Percentiles rank a stretch among this genome's conserved stretches.
phyloP scores from a whole-genome alignment of 2,329 filamentous ascomycete species.

The Penicillium sp. region DNA sequence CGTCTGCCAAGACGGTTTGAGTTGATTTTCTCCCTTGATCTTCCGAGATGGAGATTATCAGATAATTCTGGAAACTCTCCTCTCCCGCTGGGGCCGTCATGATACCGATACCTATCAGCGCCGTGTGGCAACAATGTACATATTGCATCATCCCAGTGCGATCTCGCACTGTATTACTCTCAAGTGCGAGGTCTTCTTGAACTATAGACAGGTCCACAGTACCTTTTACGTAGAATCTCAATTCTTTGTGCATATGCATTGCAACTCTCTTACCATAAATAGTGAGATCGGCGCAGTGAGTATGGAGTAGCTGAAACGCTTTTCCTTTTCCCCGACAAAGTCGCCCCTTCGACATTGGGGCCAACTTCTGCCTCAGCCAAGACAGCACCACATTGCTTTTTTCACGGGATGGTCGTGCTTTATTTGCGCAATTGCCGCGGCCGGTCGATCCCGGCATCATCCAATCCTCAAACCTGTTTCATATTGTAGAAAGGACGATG shows the following conservation, averaged over 20 bases:
- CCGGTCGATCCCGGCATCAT: background rate
- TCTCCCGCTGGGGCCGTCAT: no score
- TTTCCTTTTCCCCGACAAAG: background rate
- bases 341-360: background rate
- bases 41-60: background rate
- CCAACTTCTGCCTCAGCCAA: background rate
- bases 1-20: background rate
- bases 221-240: background rate
- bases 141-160: no score
- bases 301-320: constrained; percentile 1
- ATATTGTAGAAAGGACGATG: no score
- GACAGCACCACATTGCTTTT: background rate
- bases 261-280: no score
- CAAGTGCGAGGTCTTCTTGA: background rate
- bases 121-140: no score
- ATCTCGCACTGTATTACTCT: no score
- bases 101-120: no score
- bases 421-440: constrained; percentile 3
- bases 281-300: background rate
- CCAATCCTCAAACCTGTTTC: background rate
- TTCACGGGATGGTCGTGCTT: background rate
- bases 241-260: no score
- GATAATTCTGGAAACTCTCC: background rate
- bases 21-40: background rate
- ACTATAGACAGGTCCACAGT: background rate